A percentile compares a stretch with the other conserved stretches of the same genome.
These are phyloP conservation scores for Wickerhamiella kurtzmanii DNA, from an alignment of 805 yeast genomes.

Conservation along the genomic window DNA sequence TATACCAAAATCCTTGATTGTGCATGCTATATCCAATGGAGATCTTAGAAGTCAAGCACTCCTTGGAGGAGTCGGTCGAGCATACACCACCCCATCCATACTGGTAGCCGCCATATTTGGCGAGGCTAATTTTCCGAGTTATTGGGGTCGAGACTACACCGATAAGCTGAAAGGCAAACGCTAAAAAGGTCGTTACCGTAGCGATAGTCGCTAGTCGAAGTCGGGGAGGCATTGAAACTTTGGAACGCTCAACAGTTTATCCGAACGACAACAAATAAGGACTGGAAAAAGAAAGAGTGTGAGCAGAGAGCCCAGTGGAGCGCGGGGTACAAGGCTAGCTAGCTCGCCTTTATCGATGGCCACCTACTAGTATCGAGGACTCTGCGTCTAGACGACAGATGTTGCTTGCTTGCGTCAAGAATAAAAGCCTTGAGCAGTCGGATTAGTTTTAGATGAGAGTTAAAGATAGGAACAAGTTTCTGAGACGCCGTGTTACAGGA, in stretches of 20 bases:
- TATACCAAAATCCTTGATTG: constrained; percentile 33
- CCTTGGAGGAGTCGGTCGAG: constrained; percentile 24
- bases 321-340: too few species aligned
- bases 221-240: not conserved
- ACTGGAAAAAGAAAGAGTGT: not conserved
- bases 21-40: constrained; percentile 15
- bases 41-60: constrained; percentile 13
- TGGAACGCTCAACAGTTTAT: not conserved
- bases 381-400: too few species aligned
- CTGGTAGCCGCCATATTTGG: constrained; percentile 35
- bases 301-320: not conserved
- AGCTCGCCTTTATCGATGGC: too few species aligned
- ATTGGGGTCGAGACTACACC: constrained; percentile 52
- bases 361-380: too few species aligned
- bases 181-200: constrained; percentile 26
- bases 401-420: too few species aligned
- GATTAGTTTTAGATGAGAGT: too few species aligned
- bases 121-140: constrained; percentile 35
- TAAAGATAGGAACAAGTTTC: too few species aligned
- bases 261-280: not conserved
- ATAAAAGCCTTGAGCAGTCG: too few species aligned
- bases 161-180: constrained; percentile 45
- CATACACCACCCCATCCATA: constrained; percentile 70
- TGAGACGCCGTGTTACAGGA: not conserved
- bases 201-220: constrained; percentile 2